Evolutionary conservation across 2,329 filamentous ascomycete species (phyloP), one percentile per base, ranked within the genome.

Genomic region (Aphanoascus verrucosus): DNA sequence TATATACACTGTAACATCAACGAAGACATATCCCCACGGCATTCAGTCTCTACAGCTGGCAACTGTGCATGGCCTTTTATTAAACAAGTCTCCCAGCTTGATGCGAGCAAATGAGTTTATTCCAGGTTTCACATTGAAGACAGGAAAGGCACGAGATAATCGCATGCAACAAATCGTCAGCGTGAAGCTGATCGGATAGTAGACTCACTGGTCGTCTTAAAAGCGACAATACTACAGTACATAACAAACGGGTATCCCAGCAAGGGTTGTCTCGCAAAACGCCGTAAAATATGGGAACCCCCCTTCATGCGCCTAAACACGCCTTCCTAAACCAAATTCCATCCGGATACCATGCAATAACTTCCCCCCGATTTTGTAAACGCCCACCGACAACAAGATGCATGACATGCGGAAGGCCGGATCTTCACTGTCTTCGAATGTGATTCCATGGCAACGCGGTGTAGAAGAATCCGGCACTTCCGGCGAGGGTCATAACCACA

Each of bases 401-500:
- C 20, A 37, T 3, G 41, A 32, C 20, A 40, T 31, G 34, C n/a
- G 20, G 42, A 40, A 52, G 20, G 11, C 38, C 31, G 40, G 9
- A 46, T 31, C 23, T 12, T 4, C 32, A 17, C 17, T 42, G 14
- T n/a, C 15, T 5, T 17, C 34, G 9, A 46, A 46, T 20, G 9
- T 28, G 7, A 15, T 46, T 46, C 42, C 50, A 35, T 8, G 49
- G 44, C 32, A 34, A n/a, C 15, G 34, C 17, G 28, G 34, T 46
- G 48, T 54, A 68, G 52, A 71, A 61, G 34, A 71, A 56, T 9
- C 62, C 62, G 32, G 71, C 56, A 1, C 72, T 70, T 17, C 74
- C 74, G 14, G 74, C 54, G 11, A 69, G 69, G 9, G 71, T 74
- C 63, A 74, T 68, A n/a, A 72, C 58, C 9, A 76, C 62, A 14